Base-by-base conservation (phyloP, 257 asterid species). In the Plantago ovata region DNA sequence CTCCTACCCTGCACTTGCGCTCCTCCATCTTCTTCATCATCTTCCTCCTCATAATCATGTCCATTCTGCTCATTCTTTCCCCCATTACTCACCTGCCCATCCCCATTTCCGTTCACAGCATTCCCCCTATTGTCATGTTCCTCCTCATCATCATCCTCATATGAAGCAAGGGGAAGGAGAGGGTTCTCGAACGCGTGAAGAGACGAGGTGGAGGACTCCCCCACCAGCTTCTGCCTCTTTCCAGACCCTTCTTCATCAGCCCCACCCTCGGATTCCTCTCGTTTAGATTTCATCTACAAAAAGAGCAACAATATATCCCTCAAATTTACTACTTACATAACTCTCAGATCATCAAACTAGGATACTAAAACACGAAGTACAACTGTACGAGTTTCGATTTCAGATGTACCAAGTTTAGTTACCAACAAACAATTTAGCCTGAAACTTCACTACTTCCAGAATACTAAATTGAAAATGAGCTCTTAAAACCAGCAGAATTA, bases 161-260 rank as follows among this genome's bases (percentile, higher is more conserved):
- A 91, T 13, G 96, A 73, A 69, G 98, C 92, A 36, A 87, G 80
- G 9, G 95, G 91, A 53, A 83, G 94, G 18, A 89, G 80, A 18
- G 96, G 75, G 63, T 87, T 87, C 8, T 86, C 84, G 48, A 82
- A 79, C 24, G 76, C 83, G 41, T 56, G 72, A 64, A 53, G 71
- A 13, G 18, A 13, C 9, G 72, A 52, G 1, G n/a, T n/a, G n/a
- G 80, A 60, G 5, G 78, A 60, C 20, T 53, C 77, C 48, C 66
- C 81, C 20, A 23, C 64, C 59, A 71, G 58, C 76, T 79, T 82
- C 76, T 60, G 89, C 83, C 82, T 75, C 79, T 83, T 88, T 39
- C 77, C 57, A 46, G 64, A 67, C 20, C 70, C 63, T 40, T 79
- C 82, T 49, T 66, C 86, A 13, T 57, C 64, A 43, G 54, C 66